Base-by-base conservation (phyloP, 2,329 filamentous ascomycete genomes). In the Trichoderma pleuroti region DNA sequence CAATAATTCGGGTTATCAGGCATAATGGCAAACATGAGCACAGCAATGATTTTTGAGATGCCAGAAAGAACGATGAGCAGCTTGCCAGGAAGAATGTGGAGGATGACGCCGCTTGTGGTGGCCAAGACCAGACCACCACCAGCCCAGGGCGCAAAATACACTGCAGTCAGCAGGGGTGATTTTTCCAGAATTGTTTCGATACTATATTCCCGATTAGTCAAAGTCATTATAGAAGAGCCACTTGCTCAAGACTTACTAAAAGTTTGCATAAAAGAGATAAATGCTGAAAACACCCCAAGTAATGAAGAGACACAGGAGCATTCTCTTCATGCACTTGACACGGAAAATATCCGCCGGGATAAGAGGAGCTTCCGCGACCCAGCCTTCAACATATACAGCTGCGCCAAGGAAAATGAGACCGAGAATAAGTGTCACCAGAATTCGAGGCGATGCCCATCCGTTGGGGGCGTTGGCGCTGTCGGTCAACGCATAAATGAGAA, bases 401-500 rank as follows among this genome's bases (percentile, higher is more conserved):
- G 79, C 78, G 0, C 79, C 79, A 0, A 92, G 80, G 18, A 89
- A 77, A 2, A 88, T 67, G 24, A 84, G 80, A 0, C 90, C 90
- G 8, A 90, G 68, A 7, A 87, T 79, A 32, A 93, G 85, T 0
- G 87, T 85, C 9, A 87, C 80, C 28, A 86, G 84, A 68, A 93
- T 90, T 73, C 91, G 90, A 1, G 89, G 88, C 2, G 88, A 89
- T 32, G 80, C 82, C 91, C 91, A 93, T 16, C 87, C 85, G 6
- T 86, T 74, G 0, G 86, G 82, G 1, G 88, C 88, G 76, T 91
- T 87, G 1, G 88, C 85, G 59, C 87, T 88, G 71, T 92, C 88
- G 1, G 90, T 92, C 70, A 93, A 85, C 4, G 90, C 88, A 73
- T 90, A 93, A 5, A 92, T 88, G 74, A 91, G 80, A n/a, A 93